A percentile compares a stretch with the other conserved stretches of the same genome.
phyloP scores from a whole-genome alignment of 2,329 filamentous ascomycete genomes.

The Colletotrichum neosansevieriae region DNA sequence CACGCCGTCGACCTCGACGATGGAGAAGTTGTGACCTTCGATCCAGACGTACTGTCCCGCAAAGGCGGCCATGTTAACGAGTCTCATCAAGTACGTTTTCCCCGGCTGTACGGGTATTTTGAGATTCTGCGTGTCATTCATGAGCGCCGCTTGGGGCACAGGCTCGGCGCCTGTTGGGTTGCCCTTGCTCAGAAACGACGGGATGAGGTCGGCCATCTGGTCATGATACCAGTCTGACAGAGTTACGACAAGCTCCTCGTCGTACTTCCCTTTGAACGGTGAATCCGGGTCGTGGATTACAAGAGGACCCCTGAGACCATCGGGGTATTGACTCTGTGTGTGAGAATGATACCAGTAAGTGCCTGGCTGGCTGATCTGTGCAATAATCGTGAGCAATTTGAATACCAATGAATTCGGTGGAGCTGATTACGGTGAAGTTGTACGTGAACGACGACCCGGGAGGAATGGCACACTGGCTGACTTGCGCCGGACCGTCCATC shows the following conservation, averaged over 20 bases:
- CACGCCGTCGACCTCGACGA: conserved; percentile 80
- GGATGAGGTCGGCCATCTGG: conserved; percentile 61
- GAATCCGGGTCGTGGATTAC: conserved; percentile 72
- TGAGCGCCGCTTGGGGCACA: conserved; percentile 74
- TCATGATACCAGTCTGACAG: conserved; percentile 80
- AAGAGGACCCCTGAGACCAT: conserved; percentile 74
- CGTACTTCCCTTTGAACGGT: conserved; percentile 69
- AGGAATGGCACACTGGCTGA: conserved; percentile 76
- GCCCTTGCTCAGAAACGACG: conserved; percentile 62
- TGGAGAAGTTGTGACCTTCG: conserved; percentile 74
- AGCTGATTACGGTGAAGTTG: conserved; percentile 69
- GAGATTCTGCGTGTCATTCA: conserved; percentile 77
- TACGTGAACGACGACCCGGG: conserved; percentile 76
- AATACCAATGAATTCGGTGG: not conserved
- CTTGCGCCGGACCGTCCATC: conserved; percentile 77
- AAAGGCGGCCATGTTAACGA: conserved; percentile 81
- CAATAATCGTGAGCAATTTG: not conserved
- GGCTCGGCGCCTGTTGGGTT: conserved; percentile 73
- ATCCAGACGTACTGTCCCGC: conserved; percentile 75
- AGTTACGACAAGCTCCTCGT: conserved; percentile 73
- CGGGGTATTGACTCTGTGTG: conserved; percentile 75
- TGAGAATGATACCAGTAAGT: conserved; percentile 87
- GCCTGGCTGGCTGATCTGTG: conserved; percentile 72
- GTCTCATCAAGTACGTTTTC: conserved; percentile 79
- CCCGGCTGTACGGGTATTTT: conserved; percentile 71